Conservation (phyloP, 179 eudicot species). For the Gypsophila paniculata region DNA sequence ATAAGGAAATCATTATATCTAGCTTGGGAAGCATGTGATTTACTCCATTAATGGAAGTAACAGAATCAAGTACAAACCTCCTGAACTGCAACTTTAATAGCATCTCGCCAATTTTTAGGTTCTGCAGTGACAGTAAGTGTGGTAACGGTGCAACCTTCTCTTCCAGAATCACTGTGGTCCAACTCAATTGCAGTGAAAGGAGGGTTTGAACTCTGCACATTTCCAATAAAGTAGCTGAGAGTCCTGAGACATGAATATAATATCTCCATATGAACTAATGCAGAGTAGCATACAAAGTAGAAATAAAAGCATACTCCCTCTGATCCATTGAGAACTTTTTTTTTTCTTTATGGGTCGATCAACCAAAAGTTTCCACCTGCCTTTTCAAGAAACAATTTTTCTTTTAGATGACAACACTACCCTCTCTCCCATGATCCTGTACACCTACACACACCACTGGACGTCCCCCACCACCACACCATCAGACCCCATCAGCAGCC, state of each 20-base stretch:
- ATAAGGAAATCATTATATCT: slow-evolving; percentile 12
- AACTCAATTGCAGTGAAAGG: slow-evolving; percentile 94
- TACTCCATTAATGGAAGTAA: slow-evolving; percentile 7
- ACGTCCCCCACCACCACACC: too few species aligned
- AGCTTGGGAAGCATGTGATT: neutral
- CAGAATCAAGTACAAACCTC: slow-evolving; percentile 54
- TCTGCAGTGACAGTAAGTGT: slow-evolving; percentile 98
- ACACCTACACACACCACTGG: too few species aligned
- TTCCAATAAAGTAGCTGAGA: slow-evolving; percentile 25
- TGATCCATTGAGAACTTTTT: too few species aligned
- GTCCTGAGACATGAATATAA: slow-evolving; percentile 10
- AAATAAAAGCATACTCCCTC: neutral
- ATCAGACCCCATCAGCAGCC: too few species aligned
- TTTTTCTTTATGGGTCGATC: too few species aligned
- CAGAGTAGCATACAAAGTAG: slow-evolving; percentile 8
- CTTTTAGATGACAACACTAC: too few species aligned
- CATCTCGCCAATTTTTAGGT: slow-evolving; percentile 92
- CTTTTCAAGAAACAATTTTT: too few species aligned
- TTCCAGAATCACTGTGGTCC: slow-evolving; percentile 99
- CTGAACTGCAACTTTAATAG: slow-evolving; percentile 93
- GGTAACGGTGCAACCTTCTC: slow-evolving; percentile 99
- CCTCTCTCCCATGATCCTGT: too few species aligned
- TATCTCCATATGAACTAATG: slow-evolving; percentile 2
- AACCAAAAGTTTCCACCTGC: too few species aligned
- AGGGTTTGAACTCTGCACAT: slow-evolving; percentile 88